Evolutionary conservation across 2,329 filamentous ascomycete species (phyloP).

Genomic region (Epichloe scottii): DNA sequence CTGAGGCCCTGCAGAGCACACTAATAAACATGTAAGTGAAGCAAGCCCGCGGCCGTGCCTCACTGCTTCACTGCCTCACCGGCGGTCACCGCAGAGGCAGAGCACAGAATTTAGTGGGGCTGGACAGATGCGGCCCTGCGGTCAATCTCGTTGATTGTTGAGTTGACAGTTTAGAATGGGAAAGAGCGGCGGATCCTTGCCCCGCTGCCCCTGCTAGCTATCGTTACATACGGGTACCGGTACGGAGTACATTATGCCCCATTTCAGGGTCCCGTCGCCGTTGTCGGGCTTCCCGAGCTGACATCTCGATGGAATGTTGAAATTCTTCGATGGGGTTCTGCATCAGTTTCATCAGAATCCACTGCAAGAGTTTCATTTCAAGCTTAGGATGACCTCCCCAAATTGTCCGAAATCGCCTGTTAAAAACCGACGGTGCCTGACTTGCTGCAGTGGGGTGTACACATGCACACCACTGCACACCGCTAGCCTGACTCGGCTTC

Average conservation of each 20-base stretch:
- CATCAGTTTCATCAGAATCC: background rate
- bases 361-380: background rate
- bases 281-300: background rate
- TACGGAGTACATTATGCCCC: too few species aligned
- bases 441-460: too few species aligned
- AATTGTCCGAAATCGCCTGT: background rate
- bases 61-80: too few species aligned
- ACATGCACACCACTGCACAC: too few species aligned
- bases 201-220: background rate
- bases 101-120: too few species aligned
- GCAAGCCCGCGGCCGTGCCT: too few species aligned
- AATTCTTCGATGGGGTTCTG: background rate
- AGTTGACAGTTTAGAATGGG: background rate
- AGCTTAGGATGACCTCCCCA: background rate
- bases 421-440: too few species aligned
- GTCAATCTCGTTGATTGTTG: slow-evolving; percentile 4
- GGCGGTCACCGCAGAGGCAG: too few species aligned
- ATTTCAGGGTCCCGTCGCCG: background rate
- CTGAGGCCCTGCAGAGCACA: background rate
- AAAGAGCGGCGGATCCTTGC: background rate
- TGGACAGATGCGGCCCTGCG: too few species aligned
- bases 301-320: background rate
- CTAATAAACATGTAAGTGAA: background rate
- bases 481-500: background rate
- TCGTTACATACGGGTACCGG: background rate